These are phyloP conservation scores for Blastomyces percursus DNA, from an alignment of 2,329 filamentous ascomycete genomes.

Conservation along the genomic window DNA sequence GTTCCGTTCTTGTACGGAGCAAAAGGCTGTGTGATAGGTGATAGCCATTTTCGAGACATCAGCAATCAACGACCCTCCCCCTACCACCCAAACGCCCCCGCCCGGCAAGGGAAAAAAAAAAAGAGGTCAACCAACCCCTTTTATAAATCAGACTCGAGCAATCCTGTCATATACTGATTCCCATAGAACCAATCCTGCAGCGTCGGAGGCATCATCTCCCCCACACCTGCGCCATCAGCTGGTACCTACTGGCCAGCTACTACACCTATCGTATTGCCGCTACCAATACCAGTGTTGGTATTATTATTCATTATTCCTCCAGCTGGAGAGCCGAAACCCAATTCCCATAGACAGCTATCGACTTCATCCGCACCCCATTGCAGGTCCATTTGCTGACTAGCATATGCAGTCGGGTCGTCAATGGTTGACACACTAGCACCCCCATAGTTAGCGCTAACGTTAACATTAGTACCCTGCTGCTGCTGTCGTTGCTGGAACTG, in stretches of 20 bases:
- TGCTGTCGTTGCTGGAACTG: not conserved
- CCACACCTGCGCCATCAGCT: slow-evolving; percentile 10
- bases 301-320: slow-evolving; percentile 7
- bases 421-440: not conserved
- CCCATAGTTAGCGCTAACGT: not conserved
- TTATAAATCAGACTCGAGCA: slow-evolving; percentile 49
- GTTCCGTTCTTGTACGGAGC: too few species aligned
- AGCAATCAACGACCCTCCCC: too few species aligned
- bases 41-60: not conserved
- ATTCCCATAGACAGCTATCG: slow-evolving; percentile 53
- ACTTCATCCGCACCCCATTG: slow-evolving; percentile 41
- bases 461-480: not conserved
- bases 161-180: slow-evolving; percentile 53
- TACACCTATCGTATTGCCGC: not conserved
- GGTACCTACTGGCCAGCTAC: slow-evolving; percentile 1
- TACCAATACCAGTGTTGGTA: not conserved
- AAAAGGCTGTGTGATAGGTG: too few species aligned
- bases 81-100: not conserved
- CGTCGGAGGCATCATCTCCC: slow-evolving; percentile 30
- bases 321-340: slow-evolving; percentile 46
- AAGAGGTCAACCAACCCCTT: not conserved
- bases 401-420: not conserved
- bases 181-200: slow-evolving; percentile 57
- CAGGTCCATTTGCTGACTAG: not conserved
- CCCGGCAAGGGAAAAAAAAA: too few species aligned